Evolutionary conservation across 805 yeast genomes (phyloP).

Genomic region (Cyberlindnera lachancei): DNA sequence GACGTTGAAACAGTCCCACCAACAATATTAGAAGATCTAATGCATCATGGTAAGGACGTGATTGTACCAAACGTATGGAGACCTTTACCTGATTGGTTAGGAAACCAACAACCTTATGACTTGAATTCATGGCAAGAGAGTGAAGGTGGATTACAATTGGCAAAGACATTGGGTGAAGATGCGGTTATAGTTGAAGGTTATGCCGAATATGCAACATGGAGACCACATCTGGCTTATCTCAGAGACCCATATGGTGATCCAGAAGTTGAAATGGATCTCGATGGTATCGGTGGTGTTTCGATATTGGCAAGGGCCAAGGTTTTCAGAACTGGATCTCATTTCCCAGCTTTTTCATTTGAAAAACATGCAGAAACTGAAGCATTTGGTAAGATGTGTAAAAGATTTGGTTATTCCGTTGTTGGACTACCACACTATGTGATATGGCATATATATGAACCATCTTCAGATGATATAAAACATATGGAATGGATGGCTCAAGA

Average conservation of each 20-base stretch:
- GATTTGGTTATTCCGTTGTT: constrained; percentile 82
- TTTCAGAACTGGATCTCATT: constrained; percentile 85
- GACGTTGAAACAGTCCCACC: constrained; percentile 88
- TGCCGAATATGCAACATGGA: constrained; percentile 96
- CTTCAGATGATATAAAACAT: constrained; percentile 80
- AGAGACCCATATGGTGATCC: constrained; percentile 95
- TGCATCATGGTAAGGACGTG: constrained; percentile 87
- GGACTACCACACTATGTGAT: constrained; percentile 94
- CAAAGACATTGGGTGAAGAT: constrained; percentile 76
- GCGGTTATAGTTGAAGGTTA: constrained; percentile 97
- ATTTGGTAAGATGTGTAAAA: constrained; percentile 81
- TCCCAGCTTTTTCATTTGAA: constrained; percentile 94
- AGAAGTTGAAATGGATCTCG: constrained; percentile 85
- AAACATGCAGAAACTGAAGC: constrained; percentile 99
- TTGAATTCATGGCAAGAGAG: constrained; percentile 82
- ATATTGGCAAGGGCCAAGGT: constrained; percentile 83
- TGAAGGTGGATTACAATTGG: constrained; percentile 73
- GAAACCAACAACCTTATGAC: constrained; percentile 80
- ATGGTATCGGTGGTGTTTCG: constrained; percentile 97
- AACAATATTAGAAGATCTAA: constrained; percentile 82
- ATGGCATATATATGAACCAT: constrained; percentile 96
- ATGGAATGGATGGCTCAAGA: constrained; percentile 91
- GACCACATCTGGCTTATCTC: constrained; percentile 92
- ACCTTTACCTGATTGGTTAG: constrained; percentile 82
- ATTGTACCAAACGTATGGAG: constrained; percentile 95